phyloP scores from a whole-genome alignment of 2,329 filamentous ascomycete genomes.

The Zymoseptoria brevis region DNA sequence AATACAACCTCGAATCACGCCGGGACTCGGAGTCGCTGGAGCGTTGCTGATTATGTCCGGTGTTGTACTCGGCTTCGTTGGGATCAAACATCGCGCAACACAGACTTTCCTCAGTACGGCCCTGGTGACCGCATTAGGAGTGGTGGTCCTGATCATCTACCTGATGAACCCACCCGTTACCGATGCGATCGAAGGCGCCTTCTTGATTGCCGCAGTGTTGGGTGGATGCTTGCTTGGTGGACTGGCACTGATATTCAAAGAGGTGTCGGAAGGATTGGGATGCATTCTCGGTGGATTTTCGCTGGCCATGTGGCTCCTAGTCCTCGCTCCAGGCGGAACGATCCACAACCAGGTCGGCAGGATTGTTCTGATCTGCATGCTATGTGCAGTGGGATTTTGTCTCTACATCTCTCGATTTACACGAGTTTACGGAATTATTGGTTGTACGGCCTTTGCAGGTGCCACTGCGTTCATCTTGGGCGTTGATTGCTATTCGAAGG shows the following conservation, averaged over 20 bases:
- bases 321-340: constrained; percentile 67
- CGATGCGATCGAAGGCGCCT: constrained; percentile 73
- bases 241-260: constrained; percentile 67
- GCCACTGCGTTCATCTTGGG: constrained; percentile 73
- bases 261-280: constrained; percentile 76
- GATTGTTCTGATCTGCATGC: constrained; percentile 65
- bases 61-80: constrained; percentile 62
- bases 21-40: constrained; percentile 71
- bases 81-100: constrained; percentile 69
- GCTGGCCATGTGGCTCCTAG: constrained; percentile 83
- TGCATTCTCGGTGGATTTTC: constrained; percentile 83
- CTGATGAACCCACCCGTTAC: constrained; percentile 74
- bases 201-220: constrained; percentile 68
- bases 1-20: constrained; percentile 65
- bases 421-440: constrained; percentile 68
- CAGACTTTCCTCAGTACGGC: constrained; percentile 74
- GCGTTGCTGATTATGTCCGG: constrained; percentile 68
- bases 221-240: constrained; percentile 68
- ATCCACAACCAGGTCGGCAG: constrained; percentile 55
- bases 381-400: constrained; percentile 61
- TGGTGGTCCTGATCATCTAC: constrained; percentile 76
- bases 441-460: constrained; percentile 69
- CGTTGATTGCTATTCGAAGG: constrained; percentile 81
- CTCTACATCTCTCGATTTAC: constrained; percentile 74
- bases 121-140: constrained; percentile 63